Evolutionary conservation across 192 early-diverging fungal genomes (phyloP), one percentile per base, ranked within the genome.

Genomic region (Physocladia obscura): DNA sequence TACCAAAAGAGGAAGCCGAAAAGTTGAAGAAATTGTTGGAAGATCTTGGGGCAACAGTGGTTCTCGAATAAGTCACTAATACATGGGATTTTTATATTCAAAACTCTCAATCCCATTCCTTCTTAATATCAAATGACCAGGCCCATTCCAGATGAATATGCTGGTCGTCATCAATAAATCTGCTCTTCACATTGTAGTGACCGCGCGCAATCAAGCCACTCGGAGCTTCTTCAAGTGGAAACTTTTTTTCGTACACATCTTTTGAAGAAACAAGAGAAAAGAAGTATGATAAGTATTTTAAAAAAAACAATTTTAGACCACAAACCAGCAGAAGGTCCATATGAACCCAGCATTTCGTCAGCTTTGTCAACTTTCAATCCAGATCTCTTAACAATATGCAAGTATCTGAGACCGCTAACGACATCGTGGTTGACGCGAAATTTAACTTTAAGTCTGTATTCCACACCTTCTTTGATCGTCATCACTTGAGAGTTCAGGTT

Each of bases 31-130:
- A 92, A 85, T 81, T 88, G 36, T 83, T 98, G 52, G 94, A 98
- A 76, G 92, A 90, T 22, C 63, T 96, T 50, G 97, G 97, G 44
- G 97, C 93, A 48, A 94, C 92, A 47, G 89, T 98, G 67, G 79
- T 89, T n/a, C 82, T 98, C 73, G 97, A 97, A 80, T 98, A 93
- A 82, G n/a, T n/a, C n/a, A n/a, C n/a, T n/a, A n/a, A n/a, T n/a
- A n/a, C n/a, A n/a, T n/a, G n/a, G n/a, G n/a, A n/a, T n/a, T n/a
- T n/a, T n/a, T n/a, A n/a, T n/a, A n/a, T n/a, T n/a, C n/a, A n/a
- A n/a, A n/a, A n/a, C n/a, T n/a, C n/a, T 44, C 40, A 87, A 35
- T 87, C 79, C 93, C 93, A 95, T 57, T 91, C 92, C 77, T 93
- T 93, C 81, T 90, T 93, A 79, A 95, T 95, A 69, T 92, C 89